A percentile compares a stretch with the other conserved stretches of the same genome.
phyloP scores from a whole-genome alignment of 768 basidiomycete species.

The Cyathus striatus region DNA sequence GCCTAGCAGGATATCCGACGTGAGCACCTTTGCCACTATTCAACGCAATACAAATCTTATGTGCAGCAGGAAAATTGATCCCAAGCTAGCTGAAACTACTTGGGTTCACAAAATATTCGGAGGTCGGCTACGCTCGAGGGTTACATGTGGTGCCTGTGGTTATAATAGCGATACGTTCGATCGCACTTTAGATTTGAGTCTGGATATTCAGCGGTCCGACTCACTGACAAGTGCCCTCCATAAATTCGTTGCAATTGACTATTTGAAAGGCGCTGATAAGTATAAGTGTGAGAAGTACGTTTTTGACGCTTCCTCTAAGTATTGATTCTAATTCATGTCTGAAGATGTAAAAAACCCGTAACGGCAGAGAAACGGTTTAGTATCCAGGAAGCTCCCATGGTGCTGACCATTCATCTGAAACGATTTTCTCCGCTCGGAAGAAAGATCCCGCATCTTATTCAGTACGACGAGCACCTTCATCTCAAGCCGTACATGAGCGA shows the following conservation, averaged over 20 bases:
- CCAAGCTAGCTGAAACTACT: conserved; percentile 74
- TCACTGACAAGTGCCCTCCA: conserved; percentile 68
- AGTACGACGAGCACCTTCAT: conserved; percentile 73
- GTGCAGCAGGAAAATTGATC: conserved; percentile 56
- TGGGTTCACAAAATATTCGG: conserved; percentile 96
- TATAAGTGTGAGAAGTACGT: conserved; percentile 98
- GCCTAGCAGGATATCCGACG: conserved; percentile 68
- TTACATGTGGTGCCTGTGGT: conserved; percentile 75
- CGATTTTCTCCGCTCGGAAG: conserved; percentile 88
- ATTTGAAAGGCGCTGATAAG: conserved; percentile 86
- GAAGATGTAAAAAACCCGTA: conserved; percentile 88
- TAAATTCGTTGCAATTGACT: conserved; percentile 79
- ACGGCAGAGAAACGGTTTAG: conserved; percentile 88
- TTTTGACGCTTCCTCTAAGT: neutral
- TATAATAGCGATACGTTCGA: conserved; percentile 96
- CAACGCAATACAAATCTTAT: too few relatives aligned
- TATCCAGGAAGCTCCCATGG: conserved; percentile 79
- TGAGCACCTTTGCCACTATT: conserved; percentile 29
- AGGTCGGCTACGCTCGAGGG: conserved; percentile 85
- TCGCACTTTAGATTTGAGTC: conserved; percentile 86
- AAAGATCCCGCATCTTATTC: conserved; percentile 74
- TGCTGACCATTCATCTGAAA: conserved; percentile 92
- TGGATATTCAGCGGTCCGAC: conserved; percentile 72
- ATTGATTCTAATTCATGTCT: neutral
- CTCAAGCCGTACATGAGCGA: conserved; percentile 82